Conservation (phyloP, 345 rosid species). For the Populus alba region DNA sequence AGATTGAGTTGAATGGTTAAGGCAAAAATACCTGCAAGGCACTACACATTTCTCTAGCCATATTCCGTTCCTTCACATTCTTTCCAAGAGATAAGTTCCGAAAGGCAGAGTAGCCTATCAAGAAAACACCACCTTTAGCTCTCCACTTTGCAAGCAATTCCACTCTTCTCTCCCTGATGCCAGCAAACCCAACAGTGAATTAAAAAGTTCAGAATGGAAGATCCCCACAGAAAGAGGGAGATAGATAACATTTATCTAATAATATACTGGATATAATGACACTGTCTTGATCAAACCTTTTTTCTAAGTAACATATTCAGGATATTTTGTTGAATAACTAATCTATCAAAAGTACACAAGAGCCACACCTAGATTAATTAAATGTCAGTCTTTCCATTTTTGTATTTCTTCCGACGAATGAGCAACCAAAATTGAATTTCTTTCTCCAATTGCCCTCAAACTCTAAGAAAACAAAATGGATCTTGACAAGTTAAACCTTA, state of each 20-base stretch:
- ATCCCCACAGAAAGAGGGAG: neutral
- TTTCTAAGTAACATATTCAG: neutral
- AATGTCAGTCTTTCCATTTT: neutral
- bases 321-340: neutral
- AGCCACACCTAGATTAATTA: neutral
- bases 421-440: neutral
- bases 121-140: conserved; percentile 83
- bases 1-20: neutral
- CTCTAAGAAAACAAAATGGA: neutral
- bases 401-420: neutral
- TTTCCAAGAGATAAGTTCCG: conserved; percentile 89
- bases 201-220: neutral
- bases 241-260: neutral
- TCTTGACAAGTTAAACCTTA: neutral
- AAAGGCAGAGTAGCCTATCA: conserved; percentile 88
- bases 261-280: neutral
- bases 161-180: conserved; percentile 72
- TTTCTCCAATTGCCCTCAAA: neutral
- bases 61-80: conserved; percentile 64
- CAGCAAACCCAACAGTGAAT: conserved; percentile 13
- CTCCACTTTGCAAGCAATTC: conserved; percentile 87
- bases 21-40: conserved; percentile 69
- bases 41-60: conserved; percentile 64
- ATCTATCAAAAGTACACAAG: neutral
- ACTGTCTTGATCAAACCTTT: neutral